Conservation (phyloP, 192 early-diverging fungal species). For the Hyaloraphidium curvatum region DNA sequence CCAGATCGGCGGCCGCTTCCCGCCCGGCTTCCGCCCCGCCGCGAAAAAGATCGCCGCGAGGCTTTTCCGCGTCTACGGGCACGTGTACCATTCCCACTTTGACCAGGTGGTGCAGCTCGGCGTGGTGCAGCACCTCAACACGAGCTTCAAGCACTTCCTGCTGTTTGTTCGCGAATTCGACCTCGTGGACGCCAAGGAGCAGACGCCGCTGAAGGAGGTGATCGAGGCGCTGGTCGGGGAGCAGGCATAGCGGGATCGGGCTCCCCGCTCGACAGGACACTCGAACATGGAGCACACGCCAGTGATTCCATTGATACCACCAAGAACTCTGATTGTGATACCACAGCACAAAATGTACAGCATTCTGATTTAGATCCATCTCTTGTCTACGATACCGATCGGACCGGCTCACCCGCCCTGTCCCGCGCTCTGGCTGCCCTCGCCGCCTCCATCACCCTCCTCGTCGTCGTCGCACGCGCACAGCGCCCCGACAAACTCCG, state of each 20-base stretch:
- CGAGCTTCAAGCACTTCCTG: slow-evolving; percentile 85
- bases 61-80: slow-evolving; percentile 82
- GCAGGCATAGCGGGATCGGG: no score
- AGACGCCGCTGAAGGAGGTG: slow-evolving; percentile 28
- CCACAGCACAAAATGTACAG: no score
- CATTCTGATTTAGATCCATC: no score
- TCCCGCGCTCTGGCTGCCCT: slow-evolving; percentile 13
- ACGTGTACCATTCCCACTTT: slow-evolving; percentile 79
- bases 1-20: slow-evolving; percentile 56
- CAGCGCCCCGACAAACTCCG: slow-evolving; percentile 3
- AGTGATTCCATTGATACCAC: no score
- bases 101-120: slow-evolving; percentile 49
- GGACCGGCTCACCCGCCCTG: no score
- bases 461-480: neutral
- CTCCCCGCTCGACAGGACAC: no score
- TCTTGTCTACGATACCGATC: no score
- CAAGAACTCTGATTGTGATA: no score
- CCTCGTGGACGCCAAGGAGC: slow-evolving; percentile 44
- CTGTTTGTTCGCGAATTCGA: slow-evolving; percentile 74
- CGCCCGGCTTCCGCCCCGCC: slow-evolving; percentile 39
- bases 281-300: no score
- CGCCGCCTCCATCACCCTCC: slow-evolving; percentile 3
- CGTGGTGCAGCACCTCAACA: slow-evolving; percentile 72
- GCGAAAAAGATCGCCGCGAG: slow-evolving; percentile 66
- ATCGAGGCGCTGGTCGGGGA: slow-evolving; percentile 19